Conservation (phyloP, 2,329 filamentous ascomycete genomes). For the Claviceps humidiphila region DNA sequence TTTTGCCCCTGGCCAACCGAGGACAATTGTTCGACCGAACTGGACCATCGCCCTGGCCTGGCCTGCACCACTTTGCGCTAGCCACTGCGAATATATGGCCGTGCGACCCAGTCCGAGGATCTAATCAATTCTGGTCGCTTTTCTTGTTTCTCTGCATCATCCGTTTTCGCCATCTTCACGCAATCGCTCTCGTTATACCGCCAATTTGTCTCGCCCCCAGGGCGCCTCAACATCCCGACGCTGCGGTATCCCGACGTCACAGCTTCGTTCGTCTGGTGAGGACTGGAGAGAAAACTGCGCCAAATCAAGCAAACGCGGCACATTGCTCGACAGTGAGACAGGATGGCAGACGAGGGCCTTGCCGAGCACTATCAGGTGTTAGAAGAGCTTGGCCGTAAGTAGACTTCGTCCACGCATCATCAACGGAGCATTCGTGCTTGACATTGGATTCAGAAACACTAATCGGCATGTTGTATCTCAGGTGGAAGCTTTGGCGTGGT, state of each 20-base stretch:
- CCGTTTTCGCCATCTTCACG: neutral
- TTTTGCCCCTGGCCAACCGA: slow-evolving; percentile 23
- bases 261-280: neutral
- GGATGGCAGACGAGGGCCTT: slow-evolving; percentile 51
- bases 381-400: slow-evolving; percentile 88
- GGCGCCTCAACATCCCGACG: neutral
- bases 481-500: slow-evolving; percentile 93
- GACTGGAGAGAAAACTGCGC: neutral
- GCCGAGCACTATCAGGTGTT: slow-evolving; percentile 86
- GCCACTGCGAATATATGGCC: slow-evolving; percentile 1
- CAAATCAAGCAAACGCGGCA: neutral
- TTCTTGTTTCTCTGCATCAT: neutral
- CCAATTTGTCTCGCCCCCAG: neutral
- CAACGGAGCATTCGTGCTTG: neutral
- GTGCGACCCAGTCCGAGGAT: slow-evolving; percentile 1
- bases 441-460: neutral
- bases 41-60: slow-evolving; percentile 2
- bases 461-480: slow-evolving; percentile 20
- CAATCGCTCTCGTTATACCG: neutral
- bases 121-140: neutral
- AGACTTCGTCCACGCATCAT: neutral
- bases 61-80: neutral
- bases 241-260: neutral
- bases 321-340: slow-evolving; percentile 15
- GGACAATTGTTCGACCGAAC: slow-evolving; percentile 7